A percentile compares a stretch with the other conserved stretches of the same genome.
Conservation (phyloP, 768 basidiomycete species). For the Sutorius australiensis region DNA sequence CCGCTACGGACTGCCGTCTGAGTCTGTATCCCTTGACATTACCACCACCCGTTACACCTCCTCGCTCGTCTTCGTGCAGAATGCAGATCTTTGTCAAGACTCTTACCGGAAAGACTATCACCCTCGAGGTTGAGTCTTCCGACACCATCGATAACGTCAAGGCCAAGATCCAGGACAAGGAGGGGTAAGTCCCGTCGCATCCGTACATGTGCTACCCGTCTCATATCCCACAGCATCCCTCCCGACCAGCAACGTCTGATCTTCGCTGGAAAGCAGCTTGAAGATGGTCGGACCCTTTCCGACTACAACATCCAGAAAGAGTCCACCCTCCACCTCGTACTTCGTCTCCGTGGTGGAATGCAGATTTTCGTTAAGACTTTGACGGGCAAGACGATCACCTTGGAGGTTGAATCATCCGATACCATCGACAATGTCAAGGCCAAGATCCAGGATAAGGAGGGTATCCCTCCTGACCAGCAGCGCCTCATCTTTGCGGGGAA, state of each 20-base stretch:
- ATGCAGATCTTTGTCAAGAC: slow-evolving; percentile 83
- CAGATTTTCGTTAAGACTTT: slow-evolving; percentile 80
- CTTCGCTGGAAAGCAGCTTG: slow-evolving; percentile 93
- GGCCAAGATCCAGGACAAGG: slow-evolving; percentile 68
- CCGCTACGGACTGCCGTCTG: neutral
- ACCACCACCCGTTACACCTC: neutral
- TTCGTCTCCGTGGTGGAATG: slow-evolving; percentile 91
- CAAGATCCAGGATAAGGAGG: slow-evolving; percentile 94
- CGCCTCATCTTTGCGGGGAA: slow-evolving; percentile 91
- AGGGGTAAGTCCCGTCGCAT: slow-evolving; percentile 34
- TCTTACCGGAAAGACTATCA: slow-evolving; percentile 82
- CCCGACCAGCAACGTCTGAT: slow-evolving; percentile 95
- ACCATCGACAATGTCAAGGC: slow-evolving; percentile 87
- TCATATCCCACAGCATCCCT: slow-evolving; percentile 47
- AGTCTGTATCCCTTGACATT: neutral
- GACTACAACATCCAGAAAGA: slow-evolving; percentile 97
- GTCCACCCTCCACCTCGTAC: slow-evolving; percentile 82
- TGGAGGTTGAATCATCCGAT: slow-evolving; percentile 84
- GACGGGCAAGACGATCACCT: slow-evolving; percentile 90
- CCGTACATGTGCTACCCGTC: neutral
- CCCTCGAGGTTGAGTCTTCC: slow-evolving; percentile 27
- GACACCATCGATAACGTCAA: slow-evolving; percentile 28
- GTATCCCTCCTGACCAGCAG: slow-evolving; percentile 84
- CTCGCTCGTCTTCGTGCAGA: neutral
- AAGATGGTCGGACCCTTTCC: slow-evolving; percentile 87